A percentile compares a stretch with the other conserved stretches of the same genome.
phyloP scores from a whole-genome alignment of 2,329 filamentous ascomycete species.

The Microdochium bolleyi region DNA sequence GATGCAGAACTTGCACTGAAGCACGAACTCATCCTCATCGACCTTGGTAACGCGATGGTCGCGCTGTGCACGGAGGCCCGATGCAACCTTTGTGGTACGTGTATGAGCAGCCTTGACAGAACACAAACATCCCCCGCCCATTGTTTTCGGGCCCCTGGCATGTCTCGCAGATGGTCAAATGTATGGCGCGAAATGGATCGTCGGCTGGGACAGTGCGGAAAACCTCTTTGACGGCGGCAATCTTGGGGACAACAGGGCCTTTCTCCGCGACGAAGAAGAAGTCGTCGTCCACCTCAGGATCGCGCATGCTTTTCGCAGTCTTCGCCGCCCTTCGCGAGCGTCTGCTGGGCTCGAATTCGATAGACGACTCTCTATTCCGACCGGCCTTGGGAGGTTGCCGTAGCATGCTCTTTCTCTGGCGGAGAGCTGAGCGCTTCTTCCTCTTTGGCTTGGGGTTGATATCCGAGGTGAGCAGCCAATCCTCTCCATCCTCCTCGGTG shows the following conservation, averaged over 20 bases:
- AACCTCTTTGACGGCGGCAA: slow-evolving; percentile 61
- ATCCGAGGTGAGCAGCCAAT: slow-evolving; percentile 2
- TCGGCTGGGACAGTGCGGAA: slow-evolving; percentile 57
- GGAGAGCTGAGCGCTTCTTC: background rate
- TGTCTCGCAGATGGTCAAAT: slow-evolving; percentile 63
- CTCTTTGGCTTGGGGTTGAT: background rate
- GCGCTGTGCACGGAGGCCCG: slow-evolving; percentile 59
- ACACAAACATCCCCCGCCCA: slow-evolving; percentile 63
- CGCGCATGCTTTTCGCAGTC: slow-evolving; percentile 35
- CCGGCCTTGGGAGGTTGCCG: slow-evolving; percentile 11
- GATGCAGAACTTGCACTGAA: slow-evolving; percentile 86
- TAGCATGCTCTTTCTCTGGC: slow-evolving; percentile 1
- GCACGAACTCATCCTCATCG: slow-evolving; percentile 65
- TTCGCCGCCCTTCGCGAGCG: slow-evolving; percentile 40
- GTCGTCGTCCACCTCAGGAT: slow-evolving; percentile 52
- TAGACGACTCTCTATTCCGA: slow-evolving; percentile 28
- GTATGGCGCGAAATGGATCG: slow-evolving; percentile 61
- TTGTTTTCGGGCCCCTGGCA: slow-evolving; percentile 51
- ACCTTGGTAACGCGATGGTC: slow-evolving; percentile 92
- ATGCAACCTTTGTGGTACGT: slow-evolving; percentile 80
- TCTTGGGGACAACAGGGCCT: slow-evolving; percentile 37
- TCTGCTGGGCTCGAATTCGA: slow-evolving; percentile 44
- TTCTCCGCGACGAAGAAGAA: slow-evolving; percentile 42
- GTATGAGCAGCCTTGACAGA: slow-evolving; percentile 84
- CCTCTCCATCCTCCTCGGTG: slow-evolving; percentile 10